Percentiles rank a stretch among this genome's conserved stretches.
Evolutionary conservation across 2,329 filamentous ascomycete genomes (phyloP).

Genomic region (Xylariaceae sp.): DNA sequence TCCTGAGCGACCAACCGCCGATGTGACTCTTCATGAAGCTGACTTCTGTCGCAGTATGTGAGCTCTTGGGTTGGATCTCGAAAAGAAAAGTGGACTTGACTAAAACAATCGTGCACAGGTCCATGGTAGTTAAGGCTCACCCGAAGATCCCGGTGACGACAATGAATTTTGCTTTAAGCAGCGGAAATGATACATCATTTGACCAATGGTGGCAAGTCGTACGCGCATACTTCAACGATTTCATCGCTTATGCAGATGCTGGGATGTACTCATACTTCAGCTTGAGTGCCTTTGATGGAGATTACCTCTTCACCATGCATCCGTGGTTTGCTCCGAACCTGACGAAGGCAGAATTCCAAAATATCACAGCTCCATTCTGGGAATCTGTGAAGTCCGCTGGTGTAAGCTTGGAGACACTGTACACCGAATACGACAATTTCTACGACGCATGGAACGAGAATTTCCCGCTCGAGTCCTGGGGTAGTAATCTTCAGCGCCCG

Average conservation of each 20-base stretch:
- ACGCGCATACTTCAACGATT: slow-evolving; percentile 28
- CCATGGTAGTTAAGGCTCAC: slow-evolving; percentile 34
- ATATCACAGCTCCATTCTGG: slow-evolving; percentile 31
- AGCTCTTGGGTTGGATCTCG: too few species aligned
- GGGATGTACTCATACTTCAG: slow-evolving; percentile 33
- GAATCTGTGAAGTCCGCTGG: slow-evolving; percentile 23
- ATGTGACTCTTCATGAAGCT: too few species aligned
- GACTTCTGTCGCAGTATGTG: too few species aligned
- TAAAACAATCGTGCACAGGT: slow-evolving; percentile 20
- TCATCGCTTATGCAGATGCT: slow-evolving; percentile 32
- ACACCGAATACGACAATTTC: slow-evolving; percentile 37
- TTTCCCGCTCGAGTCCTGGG: slow-evolving; percentile 28
- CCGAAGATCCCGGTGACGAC: slow-evolving; percentile 32
- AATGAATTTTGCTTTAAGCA: slow-evolving; percentile 25
- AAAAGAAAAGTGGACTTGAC: too few species aligned
- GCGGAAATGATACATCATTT: slow-evolving; percentile 24
- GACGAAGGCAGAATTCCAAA: slow-evolving; percentile 20
- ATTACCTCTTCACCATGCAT: slow-evolving; percentile 26
- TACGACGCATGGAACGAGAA: slow-evolving; percentile 29
- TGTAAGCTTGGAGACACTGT: slow-evolving; percentile 35
- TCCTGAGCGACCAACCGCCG: too few species aligned
- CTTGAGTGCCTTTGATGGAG: slow-evolving; percentile 19
- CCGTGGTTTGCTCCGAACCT: slow-evolving; percentile 32
- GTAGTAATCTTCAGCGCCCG: slow-evolving; percentile 27
- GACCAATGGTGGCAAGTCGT: slow-evolving; percentile 31